Conservation (phyloP, 495 filamentous ascomycete genomes). For the Penicillium lividum region DNA sequence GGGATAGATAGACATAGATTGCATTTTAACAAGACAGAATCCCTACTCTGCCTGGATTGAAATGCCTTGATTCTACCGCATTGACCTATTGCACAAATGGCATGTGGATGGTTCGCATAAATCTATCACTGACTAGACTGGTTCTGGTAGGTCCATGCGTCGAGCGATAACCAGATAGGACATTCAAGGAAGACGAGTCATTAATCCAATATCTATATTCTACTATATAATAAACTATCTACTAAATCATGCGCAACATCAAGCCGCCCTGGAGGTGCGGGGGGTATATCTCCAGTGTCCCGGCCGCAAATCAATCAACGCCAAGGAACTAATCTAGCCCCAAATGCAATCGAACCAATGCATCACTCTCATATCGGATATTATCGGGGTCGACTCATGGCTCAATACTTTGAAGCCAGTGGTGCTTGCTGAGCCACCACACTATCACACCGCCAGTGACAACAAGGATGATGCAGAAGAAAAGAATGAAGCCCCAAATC, state of each 20-base stretch:
- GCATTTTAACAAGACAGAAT: neutral
- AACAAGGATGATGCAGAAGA: constrained; percentile 30
- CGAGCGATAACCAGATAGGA: neutral
- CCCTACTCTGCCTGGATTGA: neutral
- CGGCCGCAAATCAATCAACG: neutral
- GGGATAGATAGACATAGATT: neutral
- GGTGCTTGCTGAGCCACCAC: constrained; percentile 43
- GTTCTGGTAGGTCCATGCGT: neutral
- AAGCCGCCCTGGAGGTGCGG: constrained; percentile 28
- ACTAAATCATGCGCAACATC: constrained; percentile 1
- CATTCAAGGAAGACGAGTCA: neutral
- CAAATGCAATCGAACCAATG: constrained; percentile 11
- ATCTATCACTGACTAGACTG: neutral
- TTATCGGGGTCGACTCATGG: constrained; percentile 2
- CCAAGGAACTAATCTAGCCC: neutral
- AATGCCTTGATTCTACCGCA: neutral
- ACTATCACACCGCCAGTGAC: constrained; percentile 34
- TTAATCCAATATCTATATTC: neutral
- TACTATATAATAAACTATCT: constrained; percentile 9
- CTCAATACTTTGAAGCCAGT: constrained; percentile 36
- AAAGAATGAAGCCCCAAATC: constrained; percentile 38
- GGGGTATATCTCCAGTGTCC: constrained; percentile 29
- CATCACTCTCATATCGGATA: neutral
- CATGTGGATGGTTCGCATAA: neutral
- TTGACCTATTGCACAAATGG: neutral